Percentiles rank a stretch among this genome's conserved stretches.
Evolutionary conservation across 2,329 filamentous ascomycete species (phyloP).

Genomic region (Penicillium griseofulvum): DNA sequence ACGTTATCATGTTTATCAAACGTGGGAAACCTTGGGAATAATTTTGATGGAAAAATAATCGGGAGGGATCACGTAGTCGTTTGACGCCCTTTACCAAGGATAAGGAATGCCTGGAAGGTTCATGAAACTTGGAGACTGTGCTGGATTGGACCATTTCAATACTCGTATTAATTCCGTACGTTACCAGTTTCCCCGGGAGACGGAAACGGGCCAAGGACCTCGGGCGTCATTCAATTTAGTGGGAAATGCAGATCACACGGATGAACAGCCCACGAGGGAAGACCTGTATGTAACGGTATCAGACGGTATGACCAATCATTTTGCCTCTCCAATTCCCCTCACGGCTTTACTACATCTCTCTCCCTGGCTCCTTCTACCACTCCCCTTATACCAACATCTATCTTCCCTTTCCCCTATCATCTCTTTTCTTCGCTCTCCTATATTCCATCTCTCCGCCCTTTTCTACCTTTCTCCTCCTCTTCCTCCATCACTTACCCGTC

Average conservation of each 20-base stretch:
- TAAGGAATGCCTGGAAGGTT: conserved; percentile 31
- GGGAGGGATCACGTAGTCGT: conserved; percentile 5
- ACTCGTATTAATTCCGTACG: conserved; percentile 8
- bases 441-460: conserved; percentile 8
- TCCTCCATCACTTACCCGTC: conserved; percentile 5
- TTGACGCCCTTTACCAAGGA: conserved; percentile 16
- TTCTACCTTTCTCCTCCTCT: conserved; percentile 8
- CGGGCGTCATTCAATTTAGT: conserved; percentile 5
- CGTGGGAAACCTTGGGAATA: background rate
- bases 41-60: no score
- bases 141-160: conserved; percentile 12
- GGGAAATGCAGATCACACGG: conserved; percentile 5
- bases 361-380: conserved; percentile 18
- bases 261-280: conserved; percentile 20
- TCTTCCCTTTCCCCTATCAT: conserved; percentile 16
- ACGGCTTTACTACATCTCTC: conserved; percentile 14
- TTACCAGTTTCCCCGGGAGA: conserved; percentile 6
- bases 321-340: conserved; percentile 18
- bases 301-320: conserved; percentile 10
- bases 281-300: conserved; percentile 14
- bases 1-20: background rate
- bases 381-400: conserved; percentile 13
- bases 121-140: conserved; percentile 20
- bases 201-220: conserved; percentile 12
- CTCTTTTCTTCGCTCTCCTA: conserved; percentile 9